Evolutionary conservation across 106 monocot species (phyloP).

Genomic region (Xerophyta viscosa): DNA sequence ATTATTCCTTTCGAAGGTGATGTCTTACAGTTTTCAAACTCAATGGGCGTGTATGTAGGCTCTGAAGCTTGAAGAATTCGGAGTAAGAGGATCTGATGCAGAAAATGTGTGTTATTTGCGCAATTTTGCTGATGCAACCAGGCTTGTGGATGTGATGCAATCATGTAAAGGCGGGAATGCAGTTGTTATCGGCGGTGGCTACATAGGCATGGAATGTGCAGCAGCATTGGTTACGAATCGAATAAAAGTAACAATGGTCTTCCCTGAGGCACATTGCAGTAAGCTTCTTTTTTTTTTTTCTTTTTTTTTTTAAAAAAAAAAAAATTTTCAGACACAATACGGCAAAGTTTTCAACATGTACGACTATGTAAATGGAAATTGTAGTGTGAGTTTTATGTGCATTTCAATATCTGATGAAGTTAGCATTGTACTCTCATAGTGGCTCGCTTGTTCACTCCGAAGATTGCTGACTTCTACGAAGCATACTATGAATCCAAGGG

Average conservation of each 20-base stretch:
- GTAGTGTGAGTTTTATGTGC: not conserved
- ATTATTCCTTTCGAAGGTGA: too few species aligned
- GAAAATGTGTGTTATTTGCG: slow-evolving; percentile 90
- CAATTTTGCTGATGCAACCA: slow-evolving; percentile 77
- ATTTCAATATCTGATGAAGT: not conserved
- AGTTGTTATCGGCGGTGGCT: slow-evolving; percentile 96
- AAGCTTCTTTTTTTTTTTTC: slow-evolving; percentile 11
- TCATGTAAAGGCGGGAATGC: slow-evolving; percentile 59
- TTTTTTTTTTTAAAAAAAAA: not conserved
- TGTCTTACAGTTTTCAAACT: too few species aligned
- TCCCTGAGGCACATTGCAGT: slow-evolving; percentile 94
- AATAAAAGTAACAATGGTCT: slow-evolving; percentile 94
- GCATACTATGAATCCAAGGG: slow-evolving; percentile 75
- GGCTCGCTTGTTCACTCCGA: slow-evolving; percentile 86
- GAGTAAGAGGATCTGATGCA: slow-evolving; percentile 72
- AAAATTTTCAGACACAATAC: too few species aligned
- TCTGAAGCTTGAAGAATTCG: slow-evolving; percentile 93
- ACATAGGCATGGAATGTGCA: slow-evolving; percentile 98
- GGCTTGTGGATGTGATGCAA: slow-evolving; percentile 64
- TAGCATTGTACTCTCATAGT: slow-evolving; percentile 34
- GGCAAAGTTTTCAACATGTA: too few species aligned
- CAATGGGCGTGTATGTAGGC: slow-evolving; percentile 36
- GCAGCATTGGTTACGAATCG: slow-evolving; percentile 79
- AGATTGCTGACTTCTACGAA: slow-evolving; percentile 93
- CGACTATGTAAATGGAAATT: not conserved